These are phyloP conservation scores for Obelidium mucronatum DNA, from an alignment of 192 early-diverging fungal species.

Conservation along the genomic window DNA sequence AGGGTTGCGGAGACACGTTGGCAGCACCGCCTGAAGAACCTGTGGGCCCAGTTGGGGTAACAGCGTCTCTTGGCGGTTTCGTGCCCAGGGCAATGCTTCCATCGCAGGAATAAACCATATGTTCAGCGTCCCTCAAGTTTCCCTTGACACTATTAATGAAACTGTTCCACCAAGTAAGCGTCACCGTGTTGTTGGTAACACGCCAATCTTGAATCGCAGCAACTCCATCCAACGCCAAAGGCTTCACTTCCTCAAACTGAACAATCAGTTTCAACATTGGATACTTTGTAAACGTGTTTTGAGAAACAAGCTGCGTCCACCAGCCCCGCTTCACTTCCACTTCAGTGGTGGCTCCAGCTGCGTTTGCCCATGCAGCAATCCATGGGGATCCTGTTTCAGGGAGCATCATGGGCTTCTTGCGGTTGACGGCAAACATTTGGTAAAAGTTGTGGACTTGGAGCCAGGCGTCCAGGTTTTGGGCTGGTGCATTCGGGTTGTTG, in stretches of 20 bases:
- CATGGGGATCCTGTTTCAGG: slow-evolving; percentile 48
- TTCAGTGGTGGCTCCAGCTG: not conserved
- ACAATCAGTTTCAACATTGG: too few relatives aligned
- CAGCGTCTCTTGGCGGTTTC: too few relatives aligned
- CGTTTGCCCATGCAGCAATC: slow-evolving; percentile 10
- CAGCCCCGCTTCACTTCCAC: not conserved
- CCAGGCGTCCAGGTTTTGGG: not conserved
- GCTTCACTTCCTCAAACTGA: slow-evolving; percentile 19
- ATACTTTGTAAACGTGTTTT: too few relatives aligned
- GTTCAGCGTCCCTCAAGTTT: slow-evolving; percentile 17
- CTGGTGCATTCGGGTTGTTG: slow-evolving; percentile 10
- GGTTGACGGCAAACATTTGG: slow-evolving; percentile 40
- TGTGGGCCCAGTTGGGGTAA: too few relatives aligned
- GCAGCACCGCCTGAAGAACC: too few relatives aligned
- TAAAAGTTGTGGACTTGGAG: slow-evolving; percentile 50
- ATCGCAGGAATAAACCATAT: slow-evolving; percentile 25
- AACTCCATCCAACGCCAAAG: too few relatives aligned
- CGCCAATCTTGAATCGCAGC: too few relatives aligned
- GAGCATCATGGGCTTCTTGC: slow-evolving; percentile 54
- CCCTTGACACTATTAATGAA: not conserved
- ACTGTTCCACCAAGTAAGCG: slow-evolving; percentile 30
- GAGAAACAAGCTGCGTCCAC: not conserved
- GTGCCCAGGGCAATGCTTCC: slow-evolving; percentile 7
- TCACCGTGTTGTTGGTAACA: slow-evolving; percentile 23
- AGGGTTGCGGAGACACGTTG: too few relatives aligned